Evolutionary conservation across 768 basidiomycete genomes (phyloP), one percentile per base, ranked within the genome.

Genomic region (Tricholoma flavovirens): DNA sequence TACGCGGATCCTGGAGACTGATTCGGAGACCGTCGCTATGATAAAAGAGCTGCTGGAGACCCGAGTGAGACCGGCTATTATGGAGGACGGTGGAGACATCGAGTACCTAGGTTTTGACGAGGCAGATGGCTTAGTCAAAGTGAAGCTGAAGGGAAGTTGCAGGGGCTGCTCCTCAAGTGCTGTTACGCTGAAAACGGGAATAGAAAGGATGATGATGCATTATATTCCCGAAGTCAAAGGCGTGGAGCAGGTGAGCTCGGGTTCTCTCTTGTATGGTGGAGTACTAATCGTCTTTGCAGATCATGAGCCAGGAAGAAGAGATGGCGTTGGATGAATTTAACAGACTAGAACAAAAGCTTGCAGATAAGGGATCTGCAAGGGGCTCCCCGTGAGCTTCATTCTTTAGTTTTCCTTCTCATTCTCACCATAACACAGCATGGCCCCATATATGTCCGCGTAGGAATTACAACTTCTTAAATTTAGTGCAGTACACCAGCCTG

Each of bases 151-250:
- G 77, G 97, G 97, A 26, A 96, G 93, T 66, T 99, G 97, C 72
- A 77, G 97, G 68, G 97, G 97, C 12, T 98, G 97, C 69, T 85
- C 85, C 60, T 93, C 91, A 30, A 95, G 92, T 68, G 85, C 91
- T 5, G 95, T 98, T 32, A 99, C 97, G 14, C 75, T 99, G 55
- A 99, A 98, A 79, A 86, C 83, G 59, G 97, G 97, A 8, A 98
- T 99, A 53, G 97, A 99, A 74, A 79, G 97, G 60, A 98, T 99
- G 97, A 75, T 99, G 64, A 94, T 93, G 93, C 96, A 98, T 73
- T 98, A 98, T 66, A 93, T 99, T 53, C 96, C 96, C 1, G 91
- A 96, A 72, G 93, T 96, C 36, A 90, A 93, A 70, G 88, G 85
- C 22, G 90, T 95, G 7, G 88, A 93, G 64, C 90, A 95, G 82